Percentiles rank a stretch among this genome's conserved stretches.
These are phyloP conservation scores for Mollisiaceae sp. DNA, from an alignment of 2,329 filamentous ascomycete genomes.

Conservation along the genomic window DNA sequence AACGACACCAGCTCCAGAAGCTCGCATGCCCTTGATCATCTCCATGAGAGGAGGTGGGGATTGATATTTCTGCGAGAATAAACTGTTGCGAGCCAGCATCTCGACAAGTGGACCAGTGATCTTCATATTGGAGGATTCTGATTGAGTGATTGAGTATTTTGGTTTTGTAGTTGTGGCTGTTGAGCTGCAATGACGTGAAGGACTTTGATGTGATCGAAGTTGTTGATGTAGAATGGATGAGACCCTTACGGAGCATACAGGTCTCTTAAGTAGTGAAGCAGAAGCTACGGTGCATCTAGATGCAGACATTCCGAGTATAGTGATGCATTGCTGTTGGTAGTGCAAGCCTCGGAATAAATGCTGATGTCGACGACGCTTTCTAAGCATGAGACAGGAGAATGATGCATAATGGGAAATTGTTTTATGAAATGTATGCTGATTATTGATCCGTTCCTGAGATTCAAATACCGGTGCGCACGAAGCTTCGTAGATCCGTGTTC, in stretches of 20 bases:
- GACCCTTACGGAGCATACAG: neutral
- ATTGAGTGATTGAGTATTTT: neutral
- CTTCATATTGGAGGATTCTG: slow-evolving; percentile 24
- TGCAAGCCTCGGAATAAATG: slow-evolving; percentile 7
- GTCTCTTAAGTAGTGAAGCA: slow-evolving; percentile 8
- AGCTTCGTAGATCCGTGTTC: slow-evolving; percentile 2
- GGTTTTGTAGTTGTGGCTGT: neutral
- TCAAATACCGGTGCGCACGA: neutral
- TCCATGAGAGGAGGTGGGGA: slow-evolving; percentile 27
- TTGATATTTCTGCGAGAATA: slow-evolving; percentile 27
- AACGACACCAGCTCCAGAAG: slow-evolving; percentile 27
- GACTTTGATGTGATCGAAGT: slow-evolving; percentile 9
- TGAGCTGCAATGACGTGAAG: slow-evolving; percentile 3
- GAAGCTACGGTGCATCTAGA: neutral
- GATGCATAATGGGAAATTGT: neutral
- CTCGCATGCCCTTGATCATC: slow-evolving; percentile 26
- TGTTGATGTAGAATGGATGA: slow-evolving; percentile 14
- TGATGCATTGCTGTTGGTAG: neutral
- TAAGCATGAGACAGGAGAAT: slow-evolving; percentile 9
- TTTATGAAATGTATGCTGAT: neutral
- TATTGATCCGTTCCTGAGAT: neutral
- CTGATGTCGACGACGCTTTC: slow-evolving; percentile 1
- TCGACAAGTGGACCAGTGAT: slow-evolving; percentile 28
- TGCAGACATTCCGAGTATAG: neutral
- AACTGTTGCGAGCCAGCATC: slow-evolving; percentile 34